Evolutionary conservation across 192 early-diverging fungal species (phyloP).

Genomic region (Helicostylum pulchrum): DNA sequence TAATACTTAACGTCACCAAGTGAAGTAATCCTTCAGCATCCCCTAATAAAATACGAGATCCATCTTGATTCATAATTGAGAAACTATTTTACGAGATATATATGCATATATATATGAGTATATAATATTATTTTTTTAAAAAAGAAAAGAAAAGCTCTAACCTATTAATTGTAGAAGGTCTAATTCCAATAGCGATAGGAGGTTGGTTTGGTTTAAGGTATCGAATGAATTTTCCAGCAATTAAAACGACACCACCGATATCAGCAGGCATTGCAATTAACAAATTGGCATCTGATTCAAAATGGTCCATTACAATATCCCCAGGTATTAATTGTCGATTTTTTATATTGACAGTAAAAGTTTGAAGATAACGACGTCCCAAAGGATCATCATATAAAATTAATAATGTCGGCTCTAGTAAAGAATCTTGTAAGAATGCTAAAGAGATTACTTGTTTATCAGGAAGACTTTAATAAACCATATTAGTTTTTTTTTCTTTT

Average conservation of each 20-base stretch:
- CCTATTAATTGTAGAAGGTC: conserved; percentile 16
- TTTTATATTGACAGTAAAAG: conserved; percentile 53
- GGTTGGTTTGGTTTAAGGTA: conserved; percentile 44
- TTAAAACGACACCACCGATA: conserved; percentile 55
- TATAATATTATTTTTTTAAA: neutral
- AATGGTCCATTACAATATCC: conserved; percentile 33
- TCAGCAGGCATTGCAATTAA: conserved; percentile 57
- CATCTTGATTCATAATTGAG: conserved; percentile 51
- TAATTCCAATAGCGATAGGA: conserved; percentile 30
- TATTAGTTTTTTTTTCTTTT: neutral
- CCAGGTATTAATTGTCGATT: conserved; percentile 40
- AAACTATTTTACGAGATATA: conserved; percentile 24
- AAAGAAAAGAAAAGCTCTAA: neutral
- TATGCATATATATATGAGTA: neutral
- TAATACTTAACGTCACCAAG: conserved; percentile 48
- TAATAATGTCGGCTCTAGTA: conserved; percentile 43
- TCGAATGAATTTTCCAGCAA: conserved; percentile 55
- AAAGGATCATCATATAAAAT: conserved; percentile 63
- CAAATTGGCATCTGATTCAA: conserved; percentile 48
- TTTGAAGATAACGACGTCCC: conserved; percentile 51
- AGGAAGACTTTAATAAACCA: conserved; percentile 8
- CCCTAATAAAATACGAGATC: conserved; percentile 62
- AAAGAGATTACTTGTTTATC: conserved; percentile 45
- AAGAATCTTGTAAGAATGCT: conserved; percentile 42
- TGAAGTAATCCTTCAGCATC: conserved; percentile 66